These are phyloP conservation scores for Vigna radiata DNA, from an alignment of 306 rosid species.

Conservation along the genomic window DNA sequence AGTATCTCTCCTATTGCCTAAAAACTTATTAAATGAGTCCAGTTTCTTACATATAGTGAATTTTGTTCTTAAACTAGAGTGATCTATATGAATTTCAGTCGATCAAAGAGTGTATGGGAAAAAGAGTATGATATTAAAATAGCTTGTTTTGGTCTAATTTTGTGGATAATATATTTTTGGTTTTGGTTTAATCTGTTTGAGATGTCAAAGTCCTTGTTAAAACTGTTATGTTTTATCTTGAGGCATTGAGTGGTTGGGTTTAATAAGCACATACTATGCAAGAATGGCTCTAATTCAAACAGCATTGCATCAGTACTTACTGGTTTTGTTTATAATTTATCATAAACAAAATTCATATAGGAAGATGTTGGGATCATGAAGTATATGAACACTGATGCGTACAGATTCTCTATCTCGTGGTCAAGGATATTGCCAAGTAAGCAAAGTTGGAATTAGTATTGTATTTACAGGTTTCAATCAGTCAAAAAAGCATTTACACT, in stretches of 20 bases:
- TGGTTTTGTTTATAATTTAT: background rate
- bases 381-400: slow-evolving; percentile 66
- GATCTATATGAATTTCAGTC: too few species aligned
- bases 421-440: slow-evolving; percentile 76
- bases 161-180: too few species aligned
- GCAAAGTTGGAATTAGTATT: slow-evolving; percentile 14
- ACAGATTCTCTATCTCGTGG: slow-evolving; percentile 87
- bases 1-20: background rate
- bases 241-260: background rate
- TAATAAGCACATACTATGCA: background rate
- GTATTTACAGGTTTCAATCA: slow-evolving; percentile 10
- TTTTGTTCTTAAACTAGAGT: background rate
- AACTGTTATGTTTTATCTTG: background rate
- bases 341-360: slow-evolving; percentile 30
- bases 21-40: background rate
- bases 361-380: slow-evolving; percentile 81
- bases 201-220: too few species aligned
- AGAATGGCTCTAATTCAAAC: too few species aligned
- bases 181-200: too few species aligned
- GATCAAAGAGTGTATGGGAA: too few species aligned
- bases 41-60: background rate
- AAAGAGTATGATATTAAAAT: too few species aligned
- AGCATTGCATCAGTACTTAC: background rate
- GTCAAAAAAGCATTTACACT: slow-evolving; percentile 10
- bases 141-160: too few species aligned